Evolutionary conservation across 495 filamentous ascomycete genomes (phyloP), one percentile per base, ranked within the genome.

Genomic region (Xylaria sp.): DNA sequence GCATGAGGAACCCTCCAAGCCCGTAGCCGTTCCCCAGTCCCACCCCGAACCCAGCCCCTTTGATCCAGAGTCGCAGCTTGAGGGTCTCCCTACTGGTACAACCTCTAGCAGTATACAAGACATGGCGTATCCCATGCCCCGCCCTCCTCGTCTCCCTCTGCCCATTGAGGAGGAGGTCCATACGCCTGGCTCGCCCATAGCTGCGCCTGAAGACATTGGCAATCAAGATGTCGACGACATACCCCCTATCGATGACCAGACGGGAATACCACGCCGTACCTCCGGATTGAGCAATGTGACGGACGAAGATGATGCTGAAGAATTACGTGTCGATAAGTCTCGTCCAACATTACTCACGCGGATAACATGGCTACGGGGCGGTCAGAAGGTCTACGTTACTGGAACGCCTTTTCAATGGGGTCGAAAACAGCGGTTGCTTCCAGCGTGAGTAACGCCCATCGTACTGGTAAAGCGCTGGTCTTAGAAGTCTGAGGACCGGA

Each of bases 391-490:
- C 68, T 98, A 97, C 79, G 93, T 99, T 46, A 98, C 97, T 1
- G 96, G 96, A 71, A 98, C 97, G 24, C 97, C 98, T 76, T 95
- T 95, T 68, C 90, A 93, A 75, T 99, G 96, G 96, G 93, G 93
- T 78, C 90, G 92, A 81, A 98, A 98, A 79, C 95, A 91, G 74
- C 89, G 90, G 63, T 82, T 99, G 77, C 89, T 93, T 79, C 91
- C 88, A 85, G 90, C 90, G 95, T 97, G 86, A 86, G 90, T 88
- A 21, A 29, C 17, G 11, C 67, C 68, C 41, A 40, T 72, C 35
- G 73, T 57, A 61, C 52, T 31, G 40, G 29, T n/a, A 50, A 66
- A 31, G 48, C 2, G 12, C n/a, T 31, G 53, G 53, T 70, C 57
- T 62, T 63, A 46, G 41, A 71, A 67, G 66, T 68, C 68, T 68